Conservation (phyloP, 257 asterid species). For the Rubia yunnanensis region DNA sequence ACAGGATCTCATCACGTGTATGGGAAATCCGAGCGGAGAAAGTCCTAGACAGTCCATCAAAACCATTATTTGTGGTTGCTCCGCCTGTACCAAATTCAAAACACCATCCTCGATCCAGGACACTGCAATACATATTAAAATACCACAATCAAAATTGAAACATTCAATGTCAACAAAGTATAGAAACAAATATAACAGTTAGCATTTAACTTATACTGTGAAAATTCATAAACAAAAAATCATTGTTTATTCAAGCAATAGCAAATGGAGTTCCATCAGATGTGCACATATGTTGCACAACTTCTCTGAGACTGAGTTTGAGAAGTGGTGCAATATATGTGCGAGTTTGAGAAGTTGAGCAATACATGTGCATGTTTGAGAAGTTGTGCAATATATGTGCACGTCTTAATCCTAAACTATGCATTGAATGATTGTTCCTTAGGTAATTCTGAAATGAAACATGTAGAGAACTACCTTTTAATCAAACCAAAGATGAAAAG, state of each 20-base stretch:
- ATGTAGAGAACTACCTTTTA: too few species aligned
- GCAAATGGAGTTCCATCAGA: background rate
- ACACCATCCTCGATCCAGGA: constrained; percentile 39
- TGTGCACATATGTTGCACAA: background rate
- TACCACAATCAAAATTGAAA: background rate
- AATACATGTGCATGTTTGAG: too few species aligned
- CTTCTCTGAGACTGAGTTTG: too few species aligned
- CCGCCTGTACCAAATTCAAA: constrained; percentile 21
- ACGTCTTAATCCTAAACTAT: too few species aligned
- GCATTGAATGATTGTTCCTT: too few species aligned
- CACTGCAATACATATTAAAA: constrained; percentile 16
- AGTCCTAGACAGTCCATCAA: constrained; percentile 43
- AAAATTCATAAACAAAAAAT: background rate
- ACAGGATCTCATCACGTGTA: constrained; percentile 41
- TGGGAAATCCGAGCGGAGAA: constrained; percentile 39
- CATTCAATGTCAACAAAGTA: background rate
- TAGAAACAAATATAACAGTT: background rate
- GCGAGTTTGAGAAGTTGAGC: too few species aligned
- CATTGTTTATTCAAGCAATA: background rate
- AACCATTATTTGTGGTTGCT: constrained; percentile 32
- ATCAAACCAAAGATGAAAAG: background rate
- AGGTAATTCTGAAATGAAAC: too few species aligned
- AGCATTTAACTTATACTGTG: background rate
- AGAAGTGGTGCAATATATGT: too few species aligned
- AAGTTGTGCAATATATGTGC: background rate